Evolutionary conservation across 306 rosid species (phyloP), one percentile per base, ranked within the genome.

Genomic region (Cucurbita pepo): DNA sequence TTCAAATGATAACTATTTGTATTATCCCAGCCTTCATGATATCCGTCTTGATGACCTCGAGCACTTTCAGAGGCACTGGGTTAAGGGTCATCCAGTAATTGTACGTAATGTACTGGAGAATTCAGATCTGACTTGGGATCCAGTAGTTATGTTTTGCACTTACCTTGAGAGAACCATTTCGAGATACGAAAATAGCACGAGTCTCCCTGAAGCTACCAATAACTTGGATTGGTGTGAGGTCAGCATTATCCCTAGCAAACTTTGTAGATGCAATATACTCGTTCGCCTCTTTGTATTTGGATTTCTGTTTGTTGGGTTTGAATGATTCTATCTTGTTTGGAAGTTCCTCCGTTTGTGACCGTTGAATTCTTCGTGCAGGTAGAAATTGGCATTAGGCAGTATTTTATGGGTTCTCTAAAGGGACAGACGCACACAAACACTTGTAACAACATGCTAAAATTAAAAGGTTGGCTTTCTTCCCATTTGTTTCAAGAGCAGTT

Each of bases 181-280:
- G 71, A 83, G 85, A 83, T 87, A 82, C 77, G 96, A 88, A 78
- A 85, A 88, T 66, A 79, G 81, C 75, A 85, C 76, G 77, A 85
- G 88, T 79, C 65, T 78, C 48, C 86, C 87, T 55, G 90, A 88
- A 83, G 85, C 88, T 71, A 48, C 62, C 51, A 75, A 72, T 74
- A 86, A 89, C 85, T 84, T 95, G 90, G 96, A 95, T 80, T 89
- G 97, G 97, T 95, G 91, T 37, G 97, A 91, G 99, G 99, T 95
- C 78, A 82, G 97, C 80, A 56, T 54, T 64, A 56, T 63, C 81
- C 67, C 56, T 8, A 67, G 22, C 11, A 1, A 45, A 45, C 41
- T 45, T 44, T 22, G 19, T 47, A 12, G 4, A 67, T 47, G 13
- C 72, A 19, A 43, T 11, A 21, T 45, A 2, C 10, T 0, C 10